Percentiles rank a stretch among this genome's conserved stretches.
Evolutionary conservation across 345 rosid genomes (phyloP).

Genomic region (Rhodomyrtus tomentosa): DNA sequence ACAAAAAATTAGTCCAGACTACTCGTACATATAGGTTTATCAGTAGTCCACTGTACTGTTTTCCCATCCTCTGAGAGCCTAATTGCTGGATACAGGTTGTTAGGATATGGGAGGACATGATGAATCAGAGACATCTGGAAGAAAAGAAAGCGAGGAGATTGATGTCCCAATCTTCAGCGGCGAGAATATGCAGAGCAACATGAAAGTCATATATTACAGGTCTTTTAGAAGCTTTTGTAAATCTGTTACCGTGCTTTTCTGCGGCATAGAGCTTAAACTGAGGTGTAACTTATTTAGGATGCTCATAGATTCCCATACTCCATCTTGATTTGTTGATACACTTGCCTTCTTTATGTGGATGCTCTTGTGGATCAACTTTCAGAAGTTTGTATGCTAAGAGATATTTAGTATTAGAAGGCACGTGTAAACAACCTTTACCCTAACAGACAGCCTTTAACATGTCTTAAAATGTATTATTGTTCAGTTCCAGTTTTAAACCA

Average conservation of each 20-base stretch:
- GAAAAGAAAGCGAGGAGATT: slow-evolving; percentile 46
- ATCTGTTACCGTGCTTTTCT: not conserved
- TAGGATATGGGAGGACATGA: slow-evolving; percentile 38
- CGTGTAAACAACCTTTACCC: not conserved
- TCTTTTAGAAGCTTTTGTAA: slow-evolving; percentile 4
- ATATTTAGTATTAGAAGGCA: not conserved
- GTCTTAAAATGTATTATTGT: not conserved
- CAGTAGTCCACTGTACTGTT: not conserved
- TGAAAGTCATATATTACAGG: slow-evolving; percentile 93
- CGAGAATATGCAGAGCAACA: slow-evolving; percentile 85
- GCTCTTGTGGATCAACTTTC: not conserved
- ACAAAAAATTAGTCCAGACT: not conserved
- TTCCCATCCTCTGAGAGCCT: not conserved
- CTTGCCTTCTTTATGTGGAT: not conserved
- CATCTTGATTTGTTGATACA: not conserved
- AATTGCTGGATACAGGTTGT: not conserved
- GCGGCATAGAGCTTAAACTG: not conserved
- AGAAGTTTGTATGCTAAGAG: not conserved
- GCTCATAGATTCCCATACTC: not conserved
- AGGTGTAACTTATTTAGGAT: not conserved
- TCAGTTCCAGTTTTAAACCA: not conserved
- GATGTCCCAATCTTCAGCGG: slow-evolving; percentile 57
- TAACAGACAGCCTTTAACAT: not conserved
- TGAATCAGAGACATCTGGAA: slow-evolving; percentile 45
- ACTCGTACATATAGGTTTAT: not conserved